A percentile compares a stretch with the other conserved stretches of the same genome.
phyloP scores from a whole-genome alignment of 176 grass and related monocot genomes.

The Elaeis guineensis region DNA sequence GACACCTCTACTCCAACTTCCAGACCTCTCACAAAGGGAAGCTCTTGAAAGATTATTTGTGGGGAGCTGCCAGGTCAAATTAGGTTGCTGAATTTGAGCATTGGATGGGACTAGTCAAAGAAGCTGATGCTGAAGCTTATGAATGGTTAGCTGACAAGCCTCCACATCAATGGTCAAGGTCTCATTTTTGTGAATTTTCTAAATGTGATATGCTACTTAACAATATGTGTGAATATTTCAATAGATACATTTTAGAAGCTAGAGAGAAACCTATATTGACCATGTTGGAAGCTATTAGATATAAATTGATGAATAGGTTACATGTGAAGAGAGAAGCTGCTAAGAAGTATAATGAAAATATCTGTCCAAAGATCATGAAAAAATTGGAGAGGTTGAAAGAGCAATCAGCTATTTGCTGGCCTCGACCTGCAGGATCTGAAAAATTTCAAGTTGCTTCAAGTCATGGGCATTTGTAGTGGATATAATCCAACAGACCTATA shows the following conservation, averaged over 20 bases:
- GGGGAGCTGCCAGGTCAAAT: background rate
- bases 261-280: constrained; percentile 16
- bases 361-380: constrained; percentile 19
- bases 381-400: constrained; percentile 14
- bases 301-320: constrained; percentile 10
- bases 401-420: background rate
- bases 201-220: constrained; percentile 20
- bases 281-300: constrained; percentile 16
- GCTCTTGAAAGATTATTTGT: background rate
- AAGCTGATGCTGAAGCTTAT: background rate
- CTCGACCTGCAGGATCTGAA: background rate
- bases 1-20: constrained; percentile 6
- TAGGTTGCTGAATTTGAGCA: background rate
- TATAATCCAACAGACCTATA: background rate
- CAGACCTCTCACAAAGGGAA: constrained; percentile 11
- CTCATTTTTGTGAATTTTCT: background rate
- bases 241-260: constrained; percentile 18
- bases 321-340: constrained; percentile 2
- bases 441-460: constrained; percentile 9
- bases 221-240: constrained; percentile 17
- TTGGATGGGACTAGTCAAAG: background rate
- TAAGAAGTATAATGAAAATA: constrained; percentile 4
- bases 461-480: constrained; percentile 15
- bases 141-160: background rate
- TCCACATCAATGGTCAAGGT: background rate